These are phyloP conservation scores for Pyrus hybrid DNA, from an alignment of 331 rosid genomes.

Conservation along the genomic window DNA sequence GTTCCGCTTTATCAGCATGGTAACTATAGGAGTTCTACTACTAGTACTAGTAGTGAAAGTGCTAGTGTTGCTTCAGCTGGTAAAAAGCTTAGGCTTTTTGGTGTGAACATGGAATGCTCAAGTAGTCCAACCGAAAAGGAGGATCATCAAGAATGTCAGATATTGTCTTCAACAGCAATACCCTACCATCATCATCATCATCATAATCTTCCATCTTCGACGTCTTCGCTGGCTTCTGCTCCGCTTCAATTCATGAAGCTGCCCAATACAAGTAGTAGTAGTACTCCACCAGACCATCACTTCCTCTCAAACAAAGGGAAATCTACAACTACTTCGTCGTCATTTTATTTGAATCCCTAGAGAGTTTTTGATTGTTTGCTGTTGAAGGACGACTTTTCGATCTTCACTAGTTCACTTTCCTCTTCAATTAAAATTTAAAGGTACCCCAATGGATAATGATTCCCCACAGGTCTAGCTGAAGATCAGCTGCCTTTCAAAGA, in stretches of 20 bases:
- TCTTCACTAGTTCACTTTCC: not conserved
- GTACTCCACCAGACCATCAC: slow-evolving; percentile 1
- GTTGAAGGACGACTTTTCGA: not conserved
- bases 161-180: slow-evolving; percentile 9
- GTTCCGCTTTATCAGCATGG: slow-evolving; percentile 26
- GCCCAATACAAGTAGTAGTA: slow-evolving; percentile 6
- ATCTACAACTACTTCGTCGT: slow-evolving; percentile 14
- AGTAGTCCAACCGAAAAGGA: slow-evolving; percentile 16
- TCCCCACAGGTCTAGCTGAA: not conserved
- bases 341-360: slow-evolving; percentile 57
- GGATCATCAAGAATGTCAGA: not conserved
- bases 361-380: not conserved
- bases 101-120: slow-evolving; percentile 77
- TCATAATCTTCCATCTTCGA: not conserved
- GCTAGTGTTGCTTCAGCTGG: slow-evolving; percentile 2
- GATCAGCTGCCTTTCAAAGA: not conserved
- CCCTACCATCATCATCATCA: not conserved
- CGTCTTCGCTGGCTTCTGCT: not conserved
- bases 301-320: slow-evolving; percentile 42
- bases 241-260: slow-evolving; percentile 22
- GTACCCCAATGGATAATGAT: not conserved
- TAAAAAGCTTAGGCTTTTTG: slow-evolving; percentile 66
- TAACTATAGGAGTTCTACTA: not conserved
- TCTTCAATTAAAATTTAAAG: not conserved
- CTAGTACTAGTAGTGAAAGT: not conserved